Evolutionary conservation across 106 monocot genomes (phyloP).

Genomic region (Posidonia australis): DNA sequence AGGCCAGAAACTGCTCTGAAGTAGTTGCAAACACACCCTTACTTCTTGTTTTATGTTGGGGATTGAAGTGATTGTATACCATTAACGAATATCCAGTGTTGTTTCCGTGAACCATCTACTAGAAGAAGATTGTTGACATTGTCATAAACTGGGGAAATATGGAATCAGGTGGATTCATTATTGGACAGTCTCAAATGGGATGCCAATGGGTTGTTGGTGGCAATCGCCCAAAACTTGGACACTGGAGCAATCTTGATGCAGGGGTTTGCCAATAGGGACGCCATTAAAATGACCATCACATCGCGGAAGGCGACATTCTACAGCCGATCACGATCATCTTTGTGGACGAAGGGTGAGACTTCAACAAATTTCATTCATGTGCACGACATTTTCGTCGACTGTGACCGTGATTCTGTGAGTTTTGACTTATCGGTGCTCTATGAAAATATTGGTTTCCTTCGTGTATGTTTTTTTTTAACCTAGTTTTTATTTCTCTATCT

Average conservation of each 20-base stretch:
- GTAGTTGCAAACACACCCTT: too few relatives aligned
- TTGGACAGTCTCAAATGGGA: slow-evolving; percentile 82
- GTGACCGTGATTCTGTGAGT: slow-evolving; percentile 90
- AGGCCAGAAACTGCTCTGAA: too few relatives aligned
- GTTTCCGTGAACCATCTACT: too few relatives aligned
- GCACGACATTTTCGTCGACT: slow-evolving; percentile 90
- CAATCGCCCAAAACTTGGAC: slow-evolving; percentile 87
- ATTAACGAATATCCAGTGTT: too few relatives aligned
- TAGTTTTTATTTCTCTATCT: not conserved
- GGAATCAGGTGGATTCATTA: slow-evolving; percentile 42
- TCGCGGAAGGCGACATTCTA: slow-evolving; percentile 87
- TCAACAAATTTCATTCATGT: slow-evolving; percentile 93
- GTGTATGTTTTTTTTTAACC: too few relatives aligned
- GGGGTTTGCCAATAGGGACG: slow-evolving; percentile 84
- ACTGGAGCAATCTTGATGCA: slow-evolving; percentile 98
- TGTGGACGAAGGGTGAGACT: slow-evolving; percentile 98
- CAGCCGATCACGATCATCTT: slow-evolving; percentile 72
- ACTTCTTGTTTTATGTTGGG: too few relatives aligned
- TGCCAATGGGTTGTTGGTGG: slow-evolving; percentile 73
- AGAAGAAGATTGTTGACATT: not conserved
- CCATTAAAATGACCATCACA: slow-evolving; percentile 61
- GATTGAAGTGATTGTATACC: too few relatives aligned
- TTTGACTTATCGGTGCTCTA: not conserved
- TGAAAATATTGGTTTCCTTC: not conserved
- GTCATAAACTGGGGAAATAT: not conserved